Base-by-base conservation (phyloP, 805 yeast genomes). In the Lachancea cidri region DNA sequence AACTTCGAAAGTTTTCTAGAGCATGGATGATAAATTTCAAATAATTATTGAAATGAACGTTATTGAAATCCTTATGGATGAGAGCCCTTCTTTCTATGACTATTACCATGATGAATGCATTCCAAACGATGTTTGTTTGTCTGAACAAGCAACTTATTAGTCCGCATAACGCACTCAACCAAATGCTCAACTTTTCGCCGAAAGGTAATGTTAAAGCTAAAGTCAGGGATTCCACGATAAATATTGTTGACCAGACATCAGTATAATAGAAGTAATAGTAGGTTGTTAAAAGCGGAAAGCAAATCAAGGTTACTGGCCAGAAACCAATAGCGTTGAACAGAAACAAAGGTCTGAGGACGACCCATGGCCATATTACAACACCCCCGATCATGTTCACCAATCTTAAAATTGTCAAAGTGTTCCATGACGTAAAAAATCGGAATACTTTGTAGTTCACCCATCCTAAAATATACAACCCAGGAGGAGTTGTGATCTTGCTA, bases 91-190 rank as follows among this genome's bases (percentile, higher is more conserved):
- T 61, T 51, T 82, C 87, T 19, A 84, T 58, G 6, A 77, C 66
- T 1, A 77, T 60, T 0, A 76, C 72, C 39, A 77, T 64, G 1
- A 81, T 68, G 48, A 85, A 79, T 0, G 74, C 78, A 11, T 78
- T 72, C 98, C 98, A 93, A 0, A 88, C 68, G 25, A 93, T 80
- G 54, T 93, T 93, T 0, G 98, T 93, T 54, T 93, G 98, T 47
- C 98, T 74, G 57, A 93, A 82, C 56, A 75, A 65, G 29, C 93
- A 67, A 54, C 95, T 83, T 4, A 71, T 20, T 4, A 79, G 71
- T 0, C 86, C 85, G 18, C 81, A 49, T 4, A 74, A 2, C 0
- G 83, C 82, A 43, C 87, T 70, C 1, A 69, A 24, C 57, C 65
- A 59, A 15, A 67, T 52, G 43, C 72, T 67, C 7, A 35, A 46